Conservation (phyloP, 1,139 yeast species). For the Protomyces gravidus region DNA sequence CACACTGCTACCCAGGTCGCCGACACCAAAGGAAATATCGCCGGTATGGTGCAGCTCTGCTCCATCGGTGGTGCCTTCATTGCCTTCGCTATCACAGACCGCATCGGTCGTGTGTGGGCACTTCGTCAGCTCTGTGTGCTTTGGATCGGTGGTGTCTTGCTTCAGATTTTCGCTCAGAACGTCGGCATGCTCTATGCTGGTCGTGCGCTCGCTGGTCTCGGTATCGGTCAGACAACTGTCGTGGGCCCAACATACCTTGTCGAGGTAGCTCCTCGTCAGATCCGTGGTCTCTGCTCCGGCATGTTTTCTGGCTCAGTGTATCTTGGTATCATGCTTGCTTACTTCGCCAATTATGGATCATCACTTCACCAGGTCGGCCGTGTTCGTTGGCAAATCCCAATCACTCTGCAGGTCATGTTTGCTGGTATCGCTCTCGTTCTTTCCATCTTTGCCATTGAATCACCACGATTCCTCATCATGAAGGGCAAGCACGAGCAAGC, state of each 20-base stretch:
- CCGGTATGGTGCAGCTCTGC: slow-evolving; percentile 56
- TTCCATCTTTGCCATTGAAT: slow-evolving; percentile 39
- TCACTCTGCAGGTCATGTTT: slow-evolving; percentile 40
- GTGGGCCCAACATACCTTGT: slow-evolving; percentile 55
- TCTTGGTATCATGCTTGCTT: slow-evolving; percentile 51
- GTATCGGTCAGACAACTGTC: slow-evolving; percentile 57
- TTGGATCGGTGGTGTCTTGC: slow-evolving; percentile 51
- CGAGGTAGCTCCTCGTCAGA: slow-evolving; percentile 53
- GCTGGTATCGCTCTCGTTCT: slow-evolving; percentile 17
- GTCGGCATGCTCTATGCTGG: slow-evolving; percentile 43
- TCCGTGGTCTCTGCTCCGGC: slow-evolving; percentile 52
- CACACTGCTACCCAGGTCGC: slow-evolving; percentile 5
- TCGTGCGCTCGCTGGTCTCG: slow-evolving; percentile 53
- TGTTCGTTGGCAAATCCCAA: slow-evolving; percentile 46
- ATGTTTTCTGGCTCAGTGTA: slow-evolving; percentile 56
- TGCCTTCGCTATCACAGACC: slow-evolving; percentile 52
- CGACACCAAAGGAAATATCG: slow-evolving; percentile 23
- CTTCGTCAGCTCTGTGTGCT: slow-evolving; percentile 48
- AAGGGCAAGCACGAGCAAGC: slow-evolving; percentile 44
- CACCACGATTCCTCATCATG: slow-evolving; percentile 50
- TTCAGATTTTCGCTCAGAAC: slow-evolving; percentile 57
- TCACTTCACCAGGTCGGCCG: slow-evolving; percentile 41
- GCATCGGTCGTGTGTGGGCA: slow-evolving; percentile 54
- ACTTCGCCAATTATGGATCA: slow-evolving; percentile 48
- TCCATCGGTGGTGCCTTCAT: slow-evolving; percentile 55